Conservation (phyloP, 2,329 filamentous ascomycete genomes). For the Cercospora brassicicola region DNA sequence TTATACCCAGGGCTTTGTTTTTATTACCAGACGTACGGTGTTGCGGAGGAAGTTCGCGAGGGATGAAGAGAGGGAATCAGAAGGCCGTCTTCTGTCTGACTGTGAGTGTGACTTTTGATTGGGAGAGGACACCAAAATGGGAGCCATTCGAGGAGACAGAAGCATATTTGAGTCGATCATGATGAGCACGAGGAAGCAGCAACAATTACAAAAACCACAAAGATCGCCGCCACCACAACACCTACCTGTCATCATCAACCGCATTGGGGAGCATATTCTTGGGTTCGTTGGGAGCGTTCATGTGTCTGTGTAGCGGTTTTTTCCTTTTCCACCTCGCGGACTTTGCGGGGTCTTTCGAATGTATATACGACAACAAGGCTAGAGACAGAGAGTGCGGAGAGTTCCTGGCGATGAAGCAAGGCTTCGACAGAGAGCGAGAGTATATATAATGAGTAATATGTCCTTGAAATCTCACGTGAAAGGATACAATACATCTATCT, state of each 20-base stretch:
- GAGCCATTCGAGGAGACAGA: neutral
- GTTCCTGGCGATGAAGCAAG: neutral
- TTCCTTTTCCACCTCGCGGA: too few species aligned
- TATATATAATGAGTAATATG: slow-evolving; percentile 22
- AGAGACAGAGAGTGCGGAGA: slow-evolving; percentile 4
- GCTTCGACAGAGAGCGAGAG: slow-evolving; percentile 1
- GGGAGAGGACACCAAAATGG: neutral
- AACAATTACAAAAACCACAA: neutral
- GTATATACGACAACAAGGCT: slow-evolving; percentile 16
- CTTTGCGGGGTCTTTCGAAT: neutral
- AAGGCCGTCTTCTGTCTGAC: neutral
- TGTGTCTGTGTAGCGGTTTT: neutral
- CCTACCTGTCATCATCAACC: neutral
- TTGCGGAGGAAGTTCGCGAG: neutral
- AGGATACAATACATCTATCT: too few species aligned
- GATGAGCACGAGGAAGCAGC: neutral
- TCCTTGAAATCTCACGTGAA: neutral
- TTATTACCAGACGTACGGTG: neutral
- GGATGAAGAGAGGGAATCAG: neutral
- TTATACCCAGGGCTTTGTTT: slow-evolving; percentile 9
- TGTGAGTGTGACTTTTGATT: neutral
- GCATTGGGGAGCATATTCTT: neutral
- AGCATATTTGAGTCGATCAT: neutral
- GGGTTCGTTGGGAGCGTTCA: neutral
- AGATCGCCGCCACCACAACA: neutral